Evolutionary conservation across 1,284 basidiomycete species (phyloP), one percentile per base, ranked within the genome.

Genomic region (Kwoniella shivajii): DNA sequence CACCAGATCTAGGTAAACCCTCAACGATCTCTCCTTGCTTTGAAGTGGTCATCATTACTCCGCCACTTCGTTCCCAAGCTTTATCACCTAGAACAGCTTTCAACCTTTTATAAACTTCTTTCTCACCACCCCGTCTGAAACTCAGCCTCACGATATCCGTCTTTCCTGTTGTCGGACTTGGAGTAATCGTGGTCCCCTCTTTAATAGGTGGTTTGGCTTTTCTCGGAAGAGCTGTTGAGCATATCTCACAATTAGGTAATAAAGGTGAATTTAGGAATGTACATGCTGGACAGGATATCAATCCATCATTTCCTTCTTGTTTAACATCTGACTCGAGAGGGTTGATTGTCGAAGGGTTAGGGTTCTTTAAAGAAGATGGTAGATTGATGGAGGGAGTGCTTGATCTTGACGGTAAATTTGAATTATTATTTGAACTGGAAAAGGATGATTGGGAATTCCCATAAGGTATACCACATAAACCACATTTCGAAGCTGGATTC

Each of bases 221-320:
- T 31, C 18, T 45, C 9, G 72, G 72, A 7, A 96, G 80, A 1
- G 84, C 78, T 6, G 90, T 88, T 4, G 83, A 84, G 72, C 95
- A 99, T 16, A 99, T 89, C 77, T 98, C 95, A 78, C 95, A 99
- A 10, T 79, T 76, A 1, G 76, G 73, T 65, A 94, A 80, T 1
- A 85, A 87, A 0, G 86, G 85, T 63, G 90, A 87, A 74, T 99
- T 99, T 29, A 93, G 80, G 70, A 95, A 99, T 0, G 95, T 98
- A 71, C 95, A 99, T 0, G 86, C 86, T 1, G 87, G 83, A 76
- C 95, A 99, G 11, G 88, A 78, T 33, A 88, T 38, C 7, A 36
- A 27, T 2, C 79, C 39, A 27, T 52, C n/a, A n/a, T n/a, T n/a
- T n/a, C n/a, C 54, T 22, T 49, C n/a, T 36, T 48, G 11, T 16